Percentiles rank a stretch among this genome's conserved stretches.
These are phyloP conservation scores for Talaromyces sp. DNA, from an alignment of 2,329 filamentous ascomycete genomes.

Conservation along the genomic window DNA sequence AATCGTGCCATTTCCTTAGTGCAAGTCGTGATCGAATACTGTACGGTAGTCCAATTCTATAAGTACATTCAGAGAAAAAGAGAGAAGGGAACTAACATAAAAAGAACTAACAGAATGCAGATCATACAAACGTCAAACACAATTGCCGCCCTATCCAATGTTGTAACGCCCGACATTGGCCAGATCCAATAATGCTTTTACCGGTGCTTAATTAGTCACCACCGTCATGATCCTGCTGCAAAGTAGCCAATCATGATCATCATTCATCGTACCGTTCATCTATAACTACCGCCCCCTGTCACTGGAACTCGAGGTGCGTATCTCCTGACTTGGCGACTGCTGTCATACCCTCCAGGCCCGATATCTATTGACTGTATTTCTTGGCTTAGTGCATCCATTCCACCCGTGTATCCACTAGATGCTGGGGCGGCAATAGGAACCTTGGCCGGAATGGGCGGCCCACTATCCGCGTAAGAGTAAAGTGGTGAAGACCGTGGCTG, in stretches of 20 bases:
- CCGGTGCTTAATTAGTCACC: neutral
- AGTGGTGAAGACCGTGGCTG: slow-evolving; percentile 25
- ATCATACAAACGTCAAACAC: neutral
- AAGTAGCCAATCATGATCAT: neutral
- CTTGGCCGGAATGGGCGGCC: slow-evolving; percentile 44
- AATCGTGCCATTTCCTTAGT: neutral
- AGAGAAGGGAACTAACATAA: neutral
- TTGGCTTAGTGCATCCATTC: slow-evolving; percentile 52
- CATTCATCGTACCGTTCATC: slow-evolving; percentile 3
- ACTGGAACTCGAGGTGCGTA: slow-evolving; percentile 29
- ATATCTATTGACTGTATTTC: slow-evolving; percentile 56
- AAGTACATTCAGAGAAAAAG: neutral
- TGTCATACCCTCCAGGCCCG: slow-evolving; percentile 35
- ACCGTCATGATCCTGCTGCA: neutral
- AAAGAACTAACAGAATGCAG: neutral
- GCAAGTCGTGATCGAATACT: neutral
- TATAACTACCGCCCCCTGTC: slow-evolving; percentile 9
- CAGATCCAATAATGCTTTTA: neutral
- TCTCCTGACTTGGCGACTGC: slow-evolving; percentile 30
- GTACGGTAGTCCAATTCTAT: neutral
- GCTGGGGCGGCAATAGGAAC: slow-evolving; percentile 35
- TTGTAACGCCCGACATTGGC: slow-evolving; percentile 9
- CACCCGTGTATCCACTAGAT: slow-evolving; percentile 30
- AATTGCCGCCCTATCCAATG: slow-evolving; percentile 4
- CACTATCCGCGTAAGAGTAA: slow-evolving; percentile 30